Conservation (phyloP, 441 rosid species). For the Gossypium schwendimanii region DNA sequence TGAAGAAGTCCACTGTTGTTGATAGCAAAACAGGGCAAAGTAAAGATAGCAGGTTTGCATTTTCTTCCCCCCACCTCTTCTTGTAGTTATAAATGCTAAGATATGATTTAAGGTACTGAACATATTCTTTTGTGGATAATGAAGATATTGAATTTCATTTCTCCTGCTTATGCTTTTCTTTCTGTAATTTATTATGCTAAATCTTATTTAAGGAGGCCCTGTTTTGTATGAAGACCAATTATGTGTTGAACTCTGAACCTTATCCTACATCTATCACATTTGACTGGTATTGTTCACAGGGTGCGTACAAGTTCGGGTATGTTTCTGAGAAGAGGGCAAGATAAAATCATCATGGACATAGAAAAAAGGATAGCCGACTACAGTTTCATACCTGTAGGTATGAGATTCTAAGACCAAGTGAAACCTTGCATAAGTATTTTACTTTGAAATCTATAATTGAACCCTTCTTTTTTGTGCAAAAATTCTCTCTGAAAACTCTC, state of each 20-base stretch:
- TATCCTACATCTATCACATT: neutral
- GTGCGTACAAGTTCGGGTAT: slow-evolving; percentile 88
- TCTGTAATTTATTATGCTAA: neutral
- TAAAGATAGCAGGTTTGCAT: slow-evolving; percentile 54
- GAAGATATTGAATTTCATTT: neutral
- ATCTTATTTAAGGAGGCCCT: neutral
- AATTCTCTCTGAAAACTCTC: neutral
- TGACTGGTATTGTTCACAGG: slow-evolving; percentile 32
- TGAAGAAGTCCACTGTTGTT: slow-evolving; percentile 63
- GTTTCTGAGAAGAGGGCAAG: slow-evolving; percentile 68
- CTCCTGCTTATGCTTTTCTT: neutral
- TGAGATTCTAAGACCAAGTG: slow-evolving; percentile 11
- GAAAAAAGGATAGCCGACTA: slow-evolving; percentile 90
- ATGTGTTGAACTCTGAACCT: neutral
- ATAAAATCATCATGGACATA: slow-evolving; percentile 54
- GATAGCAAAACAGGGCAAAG: slow-evolving; percentile 58
- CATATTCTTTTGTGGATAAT: no score
- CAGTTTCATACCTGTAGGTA: slow-evolving; percentile 77
- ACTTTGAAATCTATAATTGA: neutral
- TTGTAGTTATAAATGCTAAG: neutral
- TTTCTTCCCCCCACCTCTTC: slow-evolving; percentile 4
- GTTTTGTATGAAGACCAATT: neutral
- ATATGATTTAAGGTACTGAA: neutral
- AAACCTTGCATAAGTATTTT: neutral
- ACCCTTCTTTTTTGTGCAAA: neutral